Evolutionary conservation across 495 filamentous ascomycete species (phyloP).

Genomic region (Penicillium atrosanguineum): DNA sequence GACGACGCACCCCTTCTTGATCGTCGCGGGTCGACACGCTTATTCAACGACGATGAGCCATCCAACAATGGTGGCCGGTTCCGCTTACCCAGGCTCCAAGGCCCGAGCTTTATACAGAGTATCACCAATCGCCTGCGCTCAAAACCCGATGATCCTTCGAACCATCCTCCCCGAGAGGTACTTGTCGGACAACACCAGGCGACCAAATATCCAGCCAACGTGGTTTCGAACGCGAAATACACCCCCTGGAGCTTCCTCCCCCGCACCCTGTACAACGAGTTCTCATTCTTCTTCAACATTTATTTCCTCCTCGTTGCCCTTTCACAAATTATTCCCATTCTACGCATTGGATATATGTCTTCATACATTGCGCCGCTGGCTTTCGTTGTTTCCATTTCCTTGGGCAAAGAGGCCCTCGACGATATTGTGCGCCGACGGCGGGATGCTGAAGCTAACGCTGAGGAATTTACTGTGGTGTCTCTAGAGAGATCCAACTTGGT

Average conservation of each 20-base stretch:
- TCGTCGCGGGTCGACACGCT: constrained; percentile 30
- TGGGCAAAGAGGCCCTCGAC: constrained; percentile 95
- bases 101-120: constrained; percentile 19
- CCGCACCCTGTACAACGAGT: constrained; percentile 93
- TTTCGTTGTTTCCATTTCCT: constrained; percentile 85
- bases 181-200: constrained; percentile 43
- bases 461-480: constrained; percentile 76
- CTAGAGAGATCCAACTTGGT: constrained; percentile 47
- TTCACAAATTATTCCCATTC: constrained; percentile 83
- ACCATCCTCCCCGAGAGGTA: constrained; percentile 42
- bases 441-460: constrained; percentile 92
- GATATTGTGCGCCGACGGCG: constrained; percentile 82
- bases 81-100: constrained; percentile 33
- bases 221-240: constrained; percentile 96
- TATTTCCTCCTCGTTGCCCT: constrained; percentile 96
- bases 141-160: constrained; percentile 20
- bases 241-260: constrained; percentile 95
- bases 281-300: constrained; percentile 99
- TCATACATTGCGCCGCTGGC: constrained; percentile 92
- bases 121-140: constrained; percentile 11
- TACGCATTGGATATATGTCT: constrained; percentile 90
- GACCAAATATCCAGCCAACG: constrained; percentile 60
- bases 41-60: constrained; percentile 27
- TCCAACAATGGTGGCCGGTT: constrained; percentile 25
- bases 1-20: constrained; percentile 68